Evolutionary conservation across 768 basidiomycete genomes (phyloP), one percentile per base, ranked within the genome.

Genomic region (Mycena rosella): DNA sequence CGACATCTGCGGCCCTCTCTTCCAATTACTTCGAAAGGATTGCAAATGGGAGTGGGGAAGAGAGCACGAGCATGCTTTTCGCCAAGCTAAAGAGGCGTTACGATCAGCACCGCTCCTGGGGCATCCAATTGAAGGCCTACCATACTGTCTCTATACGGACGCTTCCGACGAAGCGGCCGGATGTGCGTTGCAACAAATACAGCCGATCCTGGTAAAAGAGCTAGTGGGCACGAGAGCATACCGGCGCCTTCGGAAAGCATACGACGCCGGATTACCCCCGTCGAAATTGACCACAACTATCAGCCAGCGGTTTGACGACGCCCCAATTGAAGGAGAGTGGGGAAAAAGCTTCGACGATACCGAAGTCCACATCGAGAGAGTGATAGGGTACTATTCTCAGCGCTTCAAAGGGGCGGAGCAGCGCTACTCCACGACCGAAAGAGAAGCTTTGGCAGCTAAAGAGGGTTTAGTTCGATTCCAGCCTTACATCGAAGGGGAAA

Each of bases 401-500:
- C 42, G 61, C 9, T 60, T 77, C 42, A 77, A 77, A 63, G 26
- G 65, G 9, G 70, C 76, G 1, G 75, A 77, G 42, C 56, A 53
- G 22, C 63, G 70, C 17, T 79, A 79, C 42, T 75, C 78, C 0
- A 52, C 72, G 0, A 79, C 78, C 0, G 78, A 79, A 65, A 1
- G 73, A 30, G 76, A 79, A 55, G 78, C 76, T 0, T 53, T 79
- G 40, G 76, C 71, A 0, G 60, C 69, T 0, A 77, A 78, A 47
- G 77, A 79, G 64, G 73, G 70, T 0, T 53, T 78, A 14, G 64
- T 78, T 8, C 67, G 72, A 36, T 78, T 78, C 40, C 74, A 76
- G 40, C 68, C 77, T 0, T 77, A 68, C 69, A 73, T 79, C 17
- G 76, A 79, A 74, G 78, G 77, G 14, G 75, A 76, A 66, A 29